Evolutionary conservation across 306 rosid species (phyloP).

Genomic region (Vicia villosa): DNA sequence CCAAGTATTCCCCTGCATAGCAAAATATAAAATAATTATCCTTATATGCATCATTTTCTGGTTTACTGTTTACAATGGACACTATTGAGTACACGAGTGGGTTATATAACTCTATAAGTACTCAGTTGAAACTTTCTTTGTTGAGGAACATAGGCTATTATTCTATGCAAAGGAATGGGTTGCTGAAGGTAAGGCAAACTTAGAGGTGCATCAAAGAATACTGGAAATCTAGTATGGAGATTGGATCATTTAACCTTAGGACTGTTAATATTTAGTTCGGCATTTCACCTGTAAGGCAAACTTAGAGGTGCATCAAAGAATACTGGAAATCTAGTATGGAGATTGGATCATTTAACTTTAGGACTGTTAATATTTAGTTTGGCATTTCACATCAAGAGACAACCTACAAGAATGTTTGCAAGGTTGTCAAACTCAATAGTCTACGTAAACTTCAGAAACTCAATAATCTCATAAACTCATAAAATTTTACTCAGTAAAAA

Average conservation of each 20-base stretch:
- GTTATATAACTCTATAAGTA: constrained; percentile 1
- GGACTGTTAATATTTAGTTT: neutral
- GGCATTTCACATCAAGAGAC: constrained; percentile 8
- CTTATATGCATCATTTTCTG: constrained; percentile 8
- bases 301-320: constrained; percentile 8
- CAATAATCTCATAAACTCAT: no score
- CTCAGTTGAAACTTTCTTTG: neutral
- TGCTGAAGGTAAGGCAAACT: neutral
- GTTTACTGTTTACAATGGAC: constrained; percentile 20
- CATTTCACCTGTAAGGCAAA: constrained; percentile 6
- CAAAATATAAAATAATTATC: constrained; percentile 12
- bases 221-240: neutral
- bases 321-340: constrained; percentile 1
- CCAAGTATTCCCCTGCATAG: constrained; percentile 85
- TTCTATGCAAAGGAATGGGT: constrained; percentile 4
- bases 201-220: constrained; percentile 3
- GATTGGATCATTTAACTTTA: neutral
- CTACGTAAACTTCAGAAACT: neutral
- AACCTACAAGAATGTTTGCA: constrained; percentile 2
- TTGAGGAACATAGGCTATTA: neutral
- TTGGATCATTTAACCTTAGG: neutral
- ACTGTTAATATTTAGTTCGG: neutral
- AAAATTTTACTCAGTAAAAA: no score
- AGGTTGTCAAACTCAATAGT: constrained; percentile 8
- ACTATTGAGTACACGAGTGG: neutral